Percentiles rank a stretch among this genome's conserved stretches.
Evolutionary conservation across 163 green algal genomes (phyloP).

Genomic region (Scenedesmus sp.): DNA sequence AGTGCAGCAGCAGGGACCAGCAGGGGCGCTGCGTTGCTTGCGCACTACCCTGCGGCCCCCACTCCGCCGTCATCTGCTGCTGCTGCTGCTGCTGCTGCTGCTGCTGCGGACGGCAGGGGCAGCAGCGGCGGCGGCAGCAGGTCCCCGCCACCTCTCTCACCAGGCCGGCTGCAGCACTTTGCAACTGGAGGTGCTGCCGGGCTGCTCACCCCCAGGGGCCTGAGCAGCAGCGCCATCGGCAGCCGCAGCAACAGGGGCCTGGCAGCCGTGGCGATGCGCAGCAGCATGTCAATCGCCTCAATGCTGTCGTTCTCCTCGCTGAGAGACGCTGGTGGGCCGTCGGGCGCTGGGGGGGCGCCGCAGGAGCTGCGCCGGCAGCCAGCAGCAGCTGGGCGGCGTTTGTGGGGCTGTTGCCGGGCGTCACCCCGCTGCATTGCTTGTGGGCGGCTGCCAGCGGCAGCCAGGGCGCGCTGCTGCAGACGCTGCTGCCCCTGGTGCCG

Average conservation of each 20-base stretch:
- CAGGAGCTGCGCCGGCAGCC: background rate
- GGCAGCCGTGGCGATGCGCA: conserved; percentile 41
- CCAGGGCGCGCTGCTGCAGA: conserved; percentile 67
- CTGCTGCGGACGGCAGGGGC: background rate
- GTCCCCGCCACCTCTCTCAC: background rate
- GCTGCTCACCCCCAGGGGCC: background rate
- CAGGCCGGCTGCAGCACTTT: conserved; percentile 24
- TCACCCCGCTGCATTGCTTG: conserved; percentile 53
- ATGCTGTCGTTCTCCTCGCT: conserved; percentile 59
- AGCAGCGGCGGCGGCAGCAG: background rate
- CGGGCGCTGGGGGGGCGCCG: background rate
- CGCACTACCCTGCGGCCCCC: conserved; percentile 45
- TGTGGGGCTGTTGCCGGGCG: conserved; percentile 66
- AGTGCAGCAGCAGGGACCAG: background rate
- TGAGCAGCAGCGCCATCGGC: background rate
- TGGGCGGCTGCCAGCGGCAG: conserved; percentile 45
- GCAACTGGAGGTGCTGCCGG: background rate
- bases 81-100: background rate
- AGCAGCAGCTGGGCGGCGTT: conserved; percentile 49
- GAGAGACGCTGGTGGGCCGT: background rate
- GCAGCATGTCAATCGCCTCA: conserved; percentile 54
- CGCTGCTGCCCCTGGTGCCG: conserved; percentile 64
- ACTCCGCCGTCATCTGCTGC: background rate
- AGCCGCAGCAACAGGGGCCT: conserved; percentile 3
- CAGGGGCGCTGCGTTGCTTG: conserved; percentile 41